phyloP scores from a whole-genome alignment of 2,329 filamentous ascomycete species.

The Pestalotiopsis sp. region DNA sequence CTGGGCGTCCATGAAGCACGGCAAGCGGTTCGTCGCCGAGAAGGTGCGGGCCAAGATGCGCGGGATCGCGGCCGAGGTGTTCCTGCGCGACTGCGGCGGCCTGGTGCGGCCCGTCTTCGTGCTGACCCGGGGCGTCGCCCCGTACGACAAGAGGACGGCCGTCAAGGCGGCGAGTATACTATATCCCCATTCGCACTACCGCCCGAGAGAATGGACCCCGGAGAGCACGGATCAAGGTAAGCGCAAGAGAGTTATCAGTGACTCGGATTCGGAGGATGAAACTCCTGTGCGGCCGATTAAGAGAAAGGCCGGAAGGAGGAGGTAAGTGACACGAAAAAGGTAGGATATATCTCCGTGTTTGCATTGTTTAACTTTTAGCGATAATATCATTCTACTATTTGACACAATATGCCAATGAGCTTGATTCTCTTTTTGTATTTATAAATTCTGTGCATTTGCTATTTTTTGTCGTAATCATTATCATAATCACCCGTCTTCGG shows the following conservation, averaged over 20 bases:
- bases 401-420: too few relatives aligned
- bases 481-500: slow-evolving; percentile 2
- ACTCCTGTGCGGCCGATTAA: too few relatives aligned
- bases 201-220: too few relatives aligned
- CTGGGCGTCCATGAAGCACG: not conserved
- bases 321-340: too few relatives aligned
- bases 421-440: not conserved
- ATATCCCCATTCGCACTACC: not conserved
- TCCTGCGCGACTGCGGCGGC: not conserved
- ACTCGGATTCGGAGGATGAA: too few relatives aligned
- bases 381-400: too few relatives aligned
- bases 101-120: not conserved
- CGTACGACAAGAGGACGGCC: not conserved
- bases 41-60: slow-evolving; percentile 3
- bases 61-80: not conserved
- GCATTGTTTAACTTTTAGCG: too few relatives aligned
- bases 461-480: not conserved
- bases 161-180: not conserved
- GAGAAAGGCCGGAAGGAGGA: too few relatives aligned
- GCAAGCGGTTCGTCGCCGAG: not conserved
- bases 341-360: too few relatives aligned
- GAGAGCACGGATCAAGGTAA: too few relatives aligned
- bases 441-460: not conserved
- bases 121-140: not conserved
- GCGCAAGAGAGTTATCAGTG: too few relatives aligned